Evolutionary conservation across 768 basidiomycete genomes (phyloP), one percentile per base, ranked within the genome.

Genomic region (Peribolospora baueri): DNA sequence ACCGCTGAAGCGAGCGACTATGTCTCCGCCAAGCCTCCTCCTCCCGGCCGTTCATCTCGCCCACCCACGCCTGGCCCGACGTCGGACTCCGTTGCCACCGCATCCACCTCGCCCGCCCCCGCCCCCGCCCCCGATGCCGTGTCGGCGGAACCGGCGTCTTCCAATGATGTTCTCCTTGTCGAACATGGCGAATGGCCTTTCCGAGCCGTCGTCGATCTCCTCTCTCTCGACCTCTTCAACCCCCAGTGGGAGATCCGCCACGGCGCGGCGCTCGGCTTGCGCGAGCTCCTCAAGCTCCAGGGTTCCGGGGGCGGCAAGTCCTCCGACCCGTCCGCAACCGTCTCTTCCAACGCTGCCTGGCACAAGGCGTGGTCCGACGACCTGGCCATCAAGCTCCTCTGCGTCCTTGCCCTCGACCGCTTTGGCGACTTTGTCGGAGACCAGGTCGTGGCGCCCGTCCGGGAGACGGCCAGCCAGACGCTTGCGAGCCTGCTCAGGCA

Each of bases 391-490:
- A 81, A 81, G 60, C 76, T 93, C 52, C 75, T 97, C 3, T 82
- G 80, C 61, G 78, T 97, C 7, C 82, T 97, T 58, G 82, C 91
- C 41, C 72, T 95, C 37, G 93, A 98, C 66, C 79, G 93, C n/a
- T 98, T 98, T 62, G 87, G 90, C 3, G 93, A 98, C 68, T 98
- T 90, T 64, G 79, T 93, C 42, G 84, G 87, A 0, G 93, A 98
- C 65, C 88, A 90, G 70, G 88, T 95, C 46, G 78, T 97, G 8
- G 93, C 93, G 8, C 93, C 93, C 46, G 91, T 98, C 6, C 78
- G 93, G 55, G 93, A 98, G 66, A 90, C 84, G 0, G 86, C 87
- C 6, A 86, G 86, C 8, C 91, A 97, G 66, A 87, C 88, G 0
- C 71, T 98, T 3, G 91, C 87, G 4, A 80, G 86, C 7, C 74